Evolutionary conservation across 139 green algal genomes (phyloP), one percentile per base, ranked within the genome.

Genomic region (Marvania coccoides): DNA sequence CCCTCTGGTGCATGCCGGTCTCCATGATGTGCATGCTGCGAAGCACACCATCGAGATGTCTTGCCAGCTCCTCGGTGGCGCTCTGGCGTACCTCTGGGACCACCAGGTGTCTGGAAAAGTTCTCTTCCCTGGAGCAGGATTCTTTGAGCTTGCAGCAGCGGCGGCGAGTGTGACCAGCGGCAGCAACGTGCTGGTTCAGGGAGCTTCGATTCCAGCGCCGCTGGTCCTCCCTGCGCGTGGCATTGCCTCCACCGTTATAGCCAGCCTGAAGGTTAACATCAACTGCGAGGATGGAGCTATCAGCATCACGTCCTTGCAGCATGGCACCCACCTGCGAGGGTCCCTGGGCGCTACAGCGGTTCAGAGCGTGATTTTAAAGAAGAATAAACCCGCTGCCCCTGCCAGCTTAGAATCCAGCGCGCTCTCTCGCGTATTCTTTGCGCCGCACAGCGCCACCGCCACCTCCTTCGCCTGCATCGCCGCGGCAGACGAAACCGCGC

Each of bases 101-200:
- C 89, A 95, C 60, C 45, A 74, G n/a, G 84, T 91, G 6, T 31
- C 46, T 0, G 78, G 77, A 6, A 67, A 69, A 14, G 47, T 66
- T 1, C 69, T 92, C 3, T 69, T 92, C 63, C 85, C 85, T 8
- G 85, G 74, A 4, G 72, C 84, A 5, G 83, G 76, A 40, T 83
- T 88, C 68, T 68, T 88, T 42, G 85, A 91, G 71, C 47, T 87
- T 2, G 75, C 78, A 5, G 64, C 74, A 3, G 83, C 80, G 0
- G 64, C 77, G 3, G 77, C 30, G 2, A n/a, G n/a, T n/a, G n/a
- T n/a, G n/a, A n/a, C n/a, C n/a, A n/a, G n/a, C n/a, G n/a, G n/a
- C n/a, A n/a, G n/a, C n/a, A 37, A 15, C n/a, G 29, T 15, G 13
- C 26, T 74, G 30, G 6, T 34, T n/a, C 28, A 3, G 5, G 58